These are phyloP conservation scores for Waltiozyma sp. DNA, from an alignment of 1,139 yeast species.

Conservation along the genomic window DNA sequence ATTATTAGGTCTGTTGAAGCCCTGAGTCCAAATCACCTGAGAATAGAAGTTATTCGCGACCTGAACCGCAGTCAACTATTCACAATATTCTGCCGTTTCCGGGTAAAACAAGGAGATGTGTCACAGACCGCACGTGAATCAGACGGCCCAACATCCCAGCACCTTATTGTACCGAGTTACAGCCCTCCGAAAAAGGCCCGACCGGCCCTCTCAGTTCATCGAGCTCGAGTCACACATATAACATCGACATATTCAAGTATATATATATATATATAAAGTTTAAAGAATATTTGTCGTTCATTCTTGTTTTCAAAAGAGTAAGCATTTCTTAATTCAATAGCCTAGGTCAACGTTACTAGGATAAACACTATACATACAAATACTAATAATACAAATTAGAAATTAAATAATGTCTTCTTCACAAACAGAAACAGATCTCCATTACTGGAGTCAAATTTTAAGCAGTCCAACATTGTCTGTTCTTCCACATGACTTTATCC, in stretches of 20 bases:
- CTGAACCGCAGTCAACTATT: too few relatives aligned
- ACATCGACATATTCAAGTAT: not conserved
- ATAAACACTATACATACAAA: not conserved
- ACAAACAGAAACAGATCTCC: slow-evolving; percentile 15
- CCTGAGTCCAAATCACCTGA: too few relatives aligned
- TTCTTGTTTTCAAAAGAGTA: too few relatives aligned
- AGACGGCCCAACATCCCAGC: not conserved
- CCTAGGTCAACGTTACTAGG: not conserved
- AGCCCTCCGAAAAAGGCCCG: not conserved
- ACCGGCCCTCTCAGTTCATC: not conserved
- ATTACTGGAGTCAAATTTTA: slow-evolving; percentile 59
- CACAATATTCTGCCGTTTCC: not conserved
- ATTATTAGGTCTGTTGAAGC: too few relatives aligned
- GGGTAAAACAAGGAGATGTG: not conserved
- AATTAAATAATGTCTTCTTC: not conserved
- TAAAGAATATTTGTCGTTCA: too few relatives aligned
- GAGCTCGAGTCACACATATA: not conserved
- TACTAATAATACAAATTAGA: not conserved
- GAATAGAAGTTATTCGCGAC: too few relatives aligned
- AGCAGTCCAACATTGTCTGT: slow-evolving; percentile 79
- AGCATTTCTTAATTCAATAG: too few relatives aligned
- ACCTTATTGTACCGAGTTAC: not conserved
- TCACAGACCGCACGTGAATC: too few relatives aligned
- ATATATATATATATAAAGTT: too few relatives aligned
- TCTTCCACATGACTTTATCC: slow-evolving; percentile 77